These are phyloP conservation scores for Herpetomonas samuelpessoai DNA, from an alignment of 208 protist genomes.

Conservation along the genomic window DNA sequence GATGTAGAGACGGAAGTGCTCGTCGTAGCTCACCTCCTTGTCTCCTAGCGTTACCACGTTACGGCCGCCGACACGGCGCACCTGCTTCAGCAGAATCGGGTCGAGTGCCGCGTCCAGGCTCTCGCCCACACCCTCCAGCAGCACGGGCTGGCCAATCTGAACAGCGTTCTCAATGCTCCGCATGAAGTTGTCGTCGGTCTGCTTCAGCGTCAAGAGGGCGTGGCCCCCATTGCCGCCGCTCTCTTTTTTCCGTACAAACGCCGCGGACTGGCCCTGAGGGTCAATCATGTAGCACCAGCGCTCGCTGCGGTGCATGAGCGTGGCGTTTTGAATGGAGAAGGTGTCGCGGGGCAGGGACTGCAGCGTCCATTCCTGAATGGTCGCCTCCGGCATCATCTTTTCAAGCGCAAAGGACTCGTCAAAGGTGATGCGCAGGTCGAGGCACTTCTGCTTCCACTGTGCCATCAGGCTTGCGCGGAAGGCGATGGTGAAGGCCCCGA, in stretches of 20 bases:
- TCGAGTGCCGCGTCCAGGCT: conserved; percentile 95
- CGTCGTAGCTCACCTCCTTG: conserved; percentile 92
- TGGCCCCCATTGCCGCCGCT: conserved; percentile 47
- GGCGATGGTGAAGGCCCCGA: conserved; percentile 83
- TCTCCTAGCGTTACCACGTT: conserved; percentile 91
- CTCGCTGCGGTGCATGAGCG: conserved; percentile 73
- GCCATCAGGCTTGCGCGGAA: conserved; percentile 72
- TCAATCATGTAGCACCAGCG: conserved; percentile 94
- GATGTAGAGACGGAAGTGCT: conserved; percentile 93
- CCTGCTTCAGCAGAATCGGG: conserved; percentile 93
- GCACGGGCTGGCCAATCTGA: conserved; percentile 91
- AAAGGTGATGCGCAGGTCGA: conserved; percentile 52
- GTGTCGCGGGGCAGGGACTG: conserved; percentile 93
- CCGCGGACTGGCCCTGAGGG: conserved; percentile 93
- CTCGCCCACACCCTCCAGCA: conserved; percentile 95
- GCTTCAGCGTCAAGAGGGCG: conserved; percentile 88
- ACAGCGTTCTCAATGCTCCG: conserved; percentile 93
- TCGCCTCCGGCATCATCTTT: conserved; percentile 83
- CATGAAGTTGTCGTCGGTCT: conserved; percentile 90
- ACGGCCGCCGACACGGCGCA: conserved; percentile 81
- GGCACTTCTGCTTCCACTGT: conserved; percentile 62
- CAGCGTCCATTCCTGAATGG: conserved; percentile 92
- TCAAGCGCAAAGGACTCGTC: conserved; percentile 78
- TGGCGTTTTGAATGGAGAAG: conserved; percentile 92
- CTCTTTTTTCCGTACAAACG: conserved; percentile 90